Conservation (phyloP, 805 yeast genomes). For the Priceomyces haplophilus region DNA sequence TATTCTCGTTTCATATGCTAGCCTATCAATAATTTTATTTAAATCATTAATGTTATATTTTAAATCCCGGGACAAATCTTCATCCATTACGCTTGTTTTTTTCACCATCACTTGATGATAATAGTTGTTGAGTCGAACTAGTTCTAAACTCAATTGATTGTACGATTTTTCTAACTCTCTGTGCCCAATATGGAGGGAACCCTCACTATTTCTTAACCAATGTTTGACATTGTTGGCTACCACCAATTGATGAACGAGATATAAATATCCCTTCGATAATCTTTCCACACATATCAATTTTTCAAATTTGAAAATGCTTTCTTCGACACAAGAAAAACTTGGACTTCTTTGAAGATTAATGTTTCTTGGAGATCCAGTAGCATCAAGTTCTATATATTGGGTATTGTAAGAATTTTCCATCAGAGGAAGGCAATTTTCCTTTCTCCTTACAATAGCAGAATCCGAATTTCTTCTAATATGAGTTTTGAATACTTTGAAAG, state of each 20-base stretch:
- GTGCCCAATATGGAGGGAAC: not conserved
- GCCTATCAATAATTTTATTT: slow-evolving; percentile 34
- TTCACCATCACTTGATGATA: slow-evolving; percentile 24
- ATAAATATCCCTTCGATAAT: slow-evolving; percentile 17
- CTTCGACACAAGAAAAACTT: slow-evolving; percentile 26
- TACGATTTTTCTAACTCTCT: slow-evolving; percentile 16
- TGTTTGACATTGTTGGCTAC: slow-evolving; percentile 18
- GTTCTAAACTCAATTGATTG: slow-evolving; percentile 28
- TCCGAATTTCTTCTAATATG: slow-evolving; percentile 34
- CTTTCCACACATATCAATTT: slow-evolving; percentile 14
- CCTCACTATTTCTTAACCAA: not conserved
- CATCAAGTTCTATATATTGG: not conserved
- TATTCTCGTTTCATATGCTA: slow-evolving; percentile 40
- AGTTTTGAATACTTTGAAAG: slow-evolving; percentile 11
- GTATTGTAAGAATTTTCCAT: slow-evolving; percentile 13
- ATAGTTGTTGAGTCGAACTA: slow-evolving; percentile 25
- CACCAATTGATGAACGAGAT: slow-evolving; percentile 15
- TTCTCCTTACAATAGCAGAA: slow-evolving; percentile 19
- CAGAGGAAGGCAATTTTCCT: slow-evolving; percentile 19
- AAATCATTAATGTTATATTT: slow-evolving; percentile 28
- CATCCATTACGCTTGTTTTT: slow-evolving; percentile 24
- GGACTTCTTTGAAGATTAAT: slow-evolving; percentile 14
- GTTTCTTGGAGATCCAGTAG: not conserved
- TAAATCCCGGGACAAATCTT: slow-evolving; percentile 27
- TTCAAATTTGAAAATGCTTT: slow-evolving; percentile 7